Conservation (phyloP, 345 rosid species). For the Chamaenerion angustifolium region DNA sequence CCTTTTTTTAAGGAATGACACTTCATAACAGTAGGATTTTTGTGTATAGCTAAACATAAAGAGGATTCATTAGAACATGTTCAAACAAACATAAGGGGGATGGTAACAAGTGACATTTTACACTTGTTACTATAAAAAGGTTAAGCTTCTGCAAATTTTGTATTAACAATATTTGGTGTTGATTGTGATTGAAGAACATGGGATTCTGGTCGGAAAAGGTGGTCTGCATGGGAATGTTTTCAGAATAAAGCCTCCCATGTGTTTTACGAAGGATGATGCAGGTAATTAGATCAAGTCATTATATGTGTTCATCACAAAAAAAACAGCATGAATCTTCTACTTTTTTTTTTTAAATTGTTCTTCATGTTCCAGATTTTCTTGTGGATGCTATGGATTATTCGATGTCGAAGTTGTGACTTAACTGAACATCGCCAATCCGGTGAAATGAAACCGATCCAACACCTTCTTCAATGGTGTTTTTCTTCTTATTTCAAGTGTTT, state of each 20-base stretch:
- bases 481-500: no score
- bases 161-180: background rate
- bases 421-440: no score
- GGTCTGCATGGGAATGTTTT: conserved; percentile 84
- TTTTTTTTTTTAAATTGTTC: conserved; percentile 2
- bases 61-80: no score
- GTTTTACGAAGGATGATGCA: conserved; percentile 84
- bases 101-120: no score
- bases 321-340: background rate
- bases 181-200: conserved; percentile 38
- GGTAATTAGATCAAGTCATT: conserved; percentile 24
- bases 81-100: no score
- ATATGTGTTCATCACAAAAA: background rate
- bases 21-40: no score
- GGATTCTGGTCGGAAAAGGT: conserved; percentile 78
- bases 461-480: no score
- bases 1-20: no score
- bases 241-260: conserved; percentile 91
- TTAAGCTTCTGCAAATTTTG: no score
- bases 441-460: no score
- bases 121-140: no score
- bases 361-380: conserved; percentile 57
- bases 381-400: conserved; percentile 72
- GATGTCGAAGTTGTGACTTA: conserved; percentile 48
- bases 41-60: no score